Evolutionary conservation across 1,284 basidiomycete genomes (phyloP).

Genomic region (Puccinia coronata): DNA sequence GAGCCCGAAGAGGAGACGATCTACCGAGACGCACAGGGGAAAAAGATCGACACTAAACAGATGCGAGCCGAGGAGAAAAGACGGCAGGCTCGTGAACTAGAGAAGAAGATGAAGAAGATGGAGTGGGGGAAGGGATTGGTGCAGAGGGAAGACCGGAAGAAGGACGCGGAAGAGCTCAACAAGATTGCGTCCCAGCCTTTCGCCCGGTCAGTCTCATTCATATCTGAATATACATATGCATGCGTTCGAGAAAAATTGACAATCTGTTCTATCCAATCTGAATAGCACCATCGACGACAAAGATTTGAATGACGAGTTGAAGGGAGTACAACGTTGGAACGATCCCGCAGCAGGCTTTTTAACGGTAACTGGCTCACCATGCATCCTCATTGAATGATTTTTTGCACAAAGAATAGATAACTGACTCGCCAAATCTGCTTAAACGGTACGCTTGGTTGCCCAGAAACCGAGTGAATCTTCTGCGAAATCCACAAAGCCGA

Average conservation of each 20-base stretch:
- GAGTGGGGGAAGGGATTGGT: conserved; percentile 95
- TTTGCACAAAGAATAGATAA: too few species aligned
- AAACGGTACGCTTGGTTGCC: too few species aligned
- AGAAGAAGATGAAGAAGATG: conserved; percentile 84
- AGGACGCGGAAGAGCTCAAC: conserved; percentile 67
- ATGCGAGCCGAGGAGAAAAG: conserved; percentile 77
- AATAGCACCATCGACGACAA: conserved; percentile 66
- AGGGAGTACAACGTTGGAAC: conserved; percentile 80
- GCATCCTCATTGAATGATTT: background rate
- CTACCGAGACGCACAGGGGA: conserved; percentile 85
- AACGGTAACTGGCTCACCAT: conserved; percentile 65
- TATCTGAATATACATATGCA: background rate
- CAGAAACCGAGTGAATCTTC: conserved; percentile 39
- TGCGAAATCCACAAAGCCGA: conserved; percentile 63
- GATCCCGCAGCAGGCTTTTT: conserved; percentile 92
- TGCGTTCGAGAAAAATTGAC: background rate
- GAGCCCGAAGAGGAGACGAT: conserved; percentile 80
- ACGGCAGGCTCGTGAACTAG: conserved; percentile 73
- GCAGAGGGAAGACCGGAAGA: conserved; percentile 76
- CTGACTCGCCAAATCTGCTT: background rate
- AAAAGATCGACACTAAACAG: conserved; percentile 82
- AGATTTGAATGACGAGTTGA: conserved; percentile 79
- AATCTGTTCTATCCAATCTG: background rate
- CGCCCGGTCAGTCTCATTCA: conserved; percentile 64
- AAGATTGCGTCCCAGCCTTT: conserved; percentile 70